These are phyloP conservation scores for Diaporthe aspalathi DNA, from an alignment of 2,329 filamentous ascomycete genomes.

Conservation along the genomic window DNA sequence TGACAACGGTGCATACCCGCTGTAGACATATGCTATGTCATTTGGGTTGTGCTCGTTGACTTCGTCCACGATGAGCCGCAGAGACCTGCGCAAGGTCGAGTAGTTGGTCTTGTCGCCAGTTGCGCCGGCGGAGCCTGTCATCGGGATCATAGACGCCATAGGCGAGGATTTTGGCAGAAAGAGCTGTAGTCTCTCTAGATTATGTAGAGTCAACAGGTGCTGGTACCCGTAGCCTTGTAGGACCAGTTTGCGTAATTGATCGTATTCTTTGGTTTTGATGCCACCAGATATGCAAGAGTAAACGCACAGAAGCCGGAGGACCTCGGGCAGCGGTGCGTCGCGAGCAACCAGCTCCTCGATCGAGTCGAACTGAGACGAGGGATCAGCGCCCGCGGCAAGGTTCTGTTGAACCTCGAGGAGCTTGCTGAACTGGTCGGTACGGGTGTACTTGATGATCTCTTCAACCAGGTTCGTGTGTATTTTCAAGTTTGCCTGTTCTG, in stretches of 20 bases:
- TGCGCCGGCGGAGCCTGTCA: constrained; percentile 68
- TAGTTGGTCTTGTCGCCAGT: constrained; percentile 88
- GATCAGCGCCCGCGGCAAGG: constrained; percentile 88
- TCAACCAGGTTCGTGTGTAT: constrained; percentile 92
- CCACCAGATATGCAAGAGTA: constrained; percentile 92
- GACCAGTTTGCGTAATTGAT: constrained; percentile 87
- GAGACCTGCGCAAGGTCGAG: constrained; percentile 83
- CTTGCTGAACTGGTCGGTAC: constrained; percentile 88
- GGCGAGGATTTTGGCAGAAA: constrained; percentile 82
- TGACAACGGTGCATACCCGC: constrained; percentile 93
- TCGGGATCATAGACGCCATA: constrained; percentile 83
- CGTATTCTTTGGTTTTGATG: constrained; percentile 87
- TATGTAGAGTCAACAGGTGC: constrained; percentile 88
- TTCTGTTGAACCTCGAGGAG: constrained; percentile 96
- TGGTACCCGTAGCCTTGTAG: constrained; percentile 95
- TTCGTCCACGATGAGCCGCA: constrained; percentile 93
- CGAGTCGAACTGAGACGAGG: constrained; percentile 86
- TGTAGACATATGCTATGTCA: constrained; percentile 98
- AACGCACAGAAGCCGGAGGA: constrained; percentile 87
- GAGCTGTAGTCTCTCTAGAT: constrained; percentile 89
- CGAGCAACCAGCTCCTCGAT: constrained; percentile 96
- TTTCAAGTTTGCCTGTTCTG: constrained; percentile 92
- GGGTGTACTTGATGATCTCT: constrained; percentile 93
- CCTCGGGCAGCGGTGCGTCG: constrained; percentile 81
- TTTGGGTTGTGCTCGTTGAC: constrained; percentile 95